Conservation (phyloP, 805 yeast species). For the Barnettozyma sp. region DNA sequence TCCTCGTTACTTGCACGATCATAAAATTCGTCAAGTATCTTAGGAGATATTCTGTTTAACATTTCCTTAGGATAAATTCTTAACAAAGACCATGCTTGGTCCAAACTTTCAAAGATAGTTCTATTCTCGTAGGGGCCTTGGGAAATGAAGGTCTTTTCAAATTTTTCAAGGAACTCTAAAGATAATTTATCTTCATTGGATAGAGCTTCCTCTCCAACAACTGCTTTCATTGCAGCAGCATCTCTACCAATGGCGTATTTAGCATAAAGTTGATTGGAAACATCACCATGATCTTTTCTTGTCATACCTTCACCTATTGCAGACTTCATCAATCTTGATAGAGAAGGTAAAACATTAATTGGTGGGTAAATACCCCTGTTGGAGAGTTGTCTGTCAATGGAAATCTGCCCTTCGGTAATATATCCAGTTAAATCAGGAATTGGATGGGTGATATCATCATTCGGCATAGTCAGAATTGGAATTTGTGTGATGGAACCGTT, state of each 20-base stretch:
- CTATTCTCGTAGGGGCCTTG: conserved; percentile 98
- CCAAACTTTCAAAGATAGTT: conserved; percentile 89
- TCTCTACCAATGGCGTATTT: conserved; percentile 99
- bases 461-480: conserved; percentile 99
- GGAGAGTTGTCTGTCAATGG: conserved; percentile 90
- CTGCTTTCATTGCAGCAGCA: conserved; percentile 99
- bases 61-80: conserved; percentile 99
- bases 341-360: conserved; percentile 93
- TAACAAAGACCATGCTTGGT: conserved; percentile 95
- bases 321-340: conserved; percentile 96
- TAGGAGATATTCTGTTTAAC: conserved; percentile 97
- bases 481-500: conserved; percentile 99
- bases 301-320: conserved; percentile 99
- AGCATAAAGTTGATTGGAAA: conserved; percentile 96
- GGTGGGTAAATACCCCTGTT: conserved; percentile 99
- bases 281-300: conserved; percentile 99
- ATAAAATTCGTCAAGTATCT: conserved; percentile 91
- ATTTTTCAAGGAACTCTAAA: conserved; percentile 94
- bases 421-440: conserved; percentile 99
- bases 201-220: conserved; percentile 99
- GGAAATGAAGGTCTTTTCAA: conserved; percentile 88
- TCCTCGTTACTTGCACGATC: conserved; percentile 76
- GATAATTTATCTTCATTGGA: conserved; percentile 97
- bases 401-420: conserved; percentile 98
- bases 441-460: conserved; percentile 99